Conservation (phyloP, 495 filamentous ascomycete species). For the Mycothermus thermophilus region DNA sequence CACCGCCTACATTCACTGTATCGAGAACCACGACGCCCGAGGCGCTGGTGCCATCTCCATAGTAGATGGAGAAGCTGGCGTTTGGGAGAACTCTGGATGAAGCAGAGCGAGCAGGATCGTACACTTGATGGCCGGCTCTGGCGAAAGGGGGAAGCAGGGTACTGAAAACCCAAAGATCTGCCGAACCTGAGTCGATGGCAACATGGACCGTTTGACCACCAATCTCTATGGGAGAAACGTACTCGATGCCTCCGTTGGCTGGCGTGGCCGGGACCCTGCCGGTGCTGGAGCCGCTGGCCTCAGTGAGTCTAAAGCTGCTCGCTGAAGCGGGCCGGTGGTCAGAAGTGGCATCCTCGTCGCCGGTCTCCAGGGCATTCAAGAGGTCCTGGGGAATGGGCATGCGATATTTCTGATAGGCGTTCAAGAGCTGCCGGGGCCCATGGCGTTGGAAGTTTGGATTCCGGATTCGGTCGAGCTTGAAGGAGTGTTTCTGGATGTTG, state of each 20-base stretch:
- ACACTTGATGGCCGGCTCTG: constrained; percentile 43
- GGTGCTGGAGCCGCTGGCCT: constrained; percentile 1
- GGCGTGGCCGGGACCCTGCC: constrained; percentile 50
- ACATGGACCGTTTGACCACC: constrained; percentile 61
- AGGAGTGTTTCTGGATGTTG: constrained; percentile 35
- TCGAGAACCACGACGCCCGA: constrained; percentile 57
- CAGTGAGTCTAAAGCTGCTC: constrained; percentile 4
- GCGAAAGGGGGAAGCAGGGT: constrained; percentile 36
- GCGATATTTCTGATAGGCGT: constrained; percentile 50
- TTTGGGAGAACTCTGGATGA: constrained; percentile 32
- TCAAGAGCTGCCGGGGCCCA: constrained; percentile 44
- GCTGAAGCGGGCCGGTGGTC: constrained; percentile 3
- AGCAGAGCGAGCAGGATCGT: constrained; percentile 45
- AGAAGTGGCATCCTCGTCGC: constrained; percentile 10
- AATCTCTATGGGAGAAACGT: constrained; percentile 55
- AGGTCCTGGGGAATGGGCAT: constrained; percentile 33
- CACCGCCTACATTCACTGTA: constrained; percentile 59
- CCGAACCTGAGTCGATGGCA: constrained; percentile 73
- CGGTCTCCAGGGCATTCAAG: constrained; percentile 22
- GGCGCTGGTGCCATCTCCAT: constrained; percentile 61
- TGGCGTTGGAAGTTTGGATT: constrained; percentile 37
- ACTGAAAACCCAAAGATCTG: constrained; percentile 79
- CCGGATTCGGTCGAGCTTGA: constrained; percentile 45
- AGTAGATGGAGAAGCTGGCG: constrained; percentile 49
- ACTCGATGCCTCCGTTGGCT: constrained; percentile 50